A percentile compares a stretch with the other conserved stretches of the same genome.
Evolutionary conservation across 1,284 basidiomycete species (phyloP).

Genomic region (Xerocomus minutiporus): DNA sequence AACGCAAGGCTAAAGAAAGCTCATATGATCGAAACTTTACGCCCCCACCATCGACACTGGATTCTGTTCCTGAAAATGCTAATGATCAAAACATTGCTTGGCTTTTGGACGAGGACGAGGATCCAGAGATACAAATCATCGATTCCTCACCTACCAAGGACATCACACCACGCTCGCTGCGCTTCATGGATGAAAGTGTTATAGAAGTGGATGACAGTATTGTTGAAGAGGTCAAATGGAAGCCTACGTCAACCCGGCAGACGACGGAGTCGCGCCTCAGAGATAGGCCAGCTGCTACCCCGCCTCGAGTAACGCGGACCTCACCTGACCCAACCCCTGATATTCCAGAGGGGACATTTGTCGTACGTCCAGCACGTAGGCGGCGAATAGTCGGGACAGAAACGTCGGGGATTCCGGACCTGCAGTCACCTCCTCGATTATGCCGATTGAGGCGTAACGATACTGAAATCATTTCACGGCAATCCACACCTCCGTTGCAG

Average conservation of each 20-base stretch:
- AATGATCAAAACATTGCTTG: slow-evolving; percentile 49
- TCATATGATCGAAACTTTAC: background rate
- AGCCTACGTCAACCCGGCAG: slow-evolving; percentile 1
- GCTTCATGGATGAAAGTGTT: slow-evolving; percentile 7
- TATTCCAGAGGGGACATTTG: slow-evolving; percentile 48
- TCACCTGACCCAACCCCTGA: slow-evolving; percentile 18
- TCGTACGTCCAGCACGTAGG: slow-evolving; percentile 44
- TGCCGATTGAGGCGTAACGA: slow-evolving; percentile 42
- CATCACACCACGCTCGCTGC: background rate
- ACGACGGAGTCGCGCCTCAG: slow-evolving; percentile 20
- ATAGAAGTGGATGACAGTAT: slow-evolving; percentile 10
- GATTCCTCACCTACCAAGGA: slow-evolving; percentile 41
- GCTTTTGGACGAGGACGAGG: slow-evolving; percentile 61
- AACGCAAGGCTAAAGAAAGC: slow-evolving; percentile 15
- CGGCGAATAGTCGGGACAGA: slow-evolving; percentile 28
- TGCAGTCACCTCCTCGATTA: slow-evolving; percentile 37
- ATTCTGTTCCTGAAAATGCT: slow-evolving; percentile 2
- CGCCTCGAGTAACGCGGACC: slow-evolving; percentile 22
- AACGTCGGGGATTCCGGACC: slow-evolving; percentile 34
- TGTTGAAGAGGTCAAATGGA: slow-evolving; percentile 8
- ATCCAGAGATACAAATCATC: slow-evolving; percentile 46
- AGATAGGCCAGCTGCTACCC: slow-evolving; percentile 44
- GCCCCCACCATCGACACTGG: background rate
- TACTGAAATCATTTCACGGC: slow-evolving; percentile 19
- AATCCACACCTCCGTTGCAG: slow-evolving; percentile 16